Base-by-base conservation (phyloP, 1,284 basidiomycete species). In the Ustilago xerochloae region DNA sequence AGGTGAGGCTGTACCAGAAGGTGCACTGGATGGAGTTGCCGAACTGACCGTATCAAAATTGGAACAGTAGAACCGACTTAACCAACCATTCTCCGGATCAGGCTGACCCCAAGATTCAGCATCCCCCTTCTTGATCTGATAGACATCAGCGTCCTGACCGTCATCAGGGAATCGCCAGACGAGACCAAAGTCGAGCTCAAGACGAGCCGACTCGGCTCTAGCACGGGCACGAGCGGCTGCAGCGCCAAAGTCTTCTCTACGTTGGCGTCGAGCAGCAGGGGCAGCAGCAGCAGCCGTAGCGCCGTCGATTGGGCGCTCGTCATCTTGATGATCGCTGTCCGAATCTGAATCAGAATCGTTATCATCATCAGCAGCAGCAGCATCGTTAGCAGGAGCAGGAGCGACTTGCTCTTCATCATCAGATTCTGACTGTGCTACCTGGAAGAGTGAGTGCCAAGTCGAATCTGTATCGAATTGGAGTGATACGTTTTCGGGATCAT, bases 131-230 rank as follows among this genome's bases (percentile, higher is more conserved):
- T 68, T 68, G 60, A 67, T 71, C 36, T 72, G 50, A 18, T 64
- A 66, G 36, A 66, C 68, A 20, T 75, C 68, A 3, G 66, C 77
- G 26, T 75, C 75, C 39, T 78, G 63, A 41, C 79, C 79, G 57
- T 81, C 79, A 32, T 78, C 79, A 0, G 76, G 75, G 60, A 79
- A 81, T 26, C 79, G 63, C 79, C 79, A 81, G 20, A 75, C 74
- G 12, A 81, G 59, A 20, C 72, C 77, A 38, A 79, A 81, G 55
- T 81, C 76, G 41, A 79, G 59, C 32, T 78, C 69, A 22, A 81
- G 71, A 16, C 79, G 50, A 7, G 76, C 64, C 4, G 69, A 63
- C 22, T 66, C 66, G 32, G 72, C 72, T 29, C 67, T 51, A 10
- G 67, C 72, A 9, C 67, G 55, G 3, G 72, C 72, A n/a, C 59